Evolutionary conservation across 345 rosid species (phyloP), one percentile per base, ranked within the genome.

Genomic region (Mangifera indica): DNA sequence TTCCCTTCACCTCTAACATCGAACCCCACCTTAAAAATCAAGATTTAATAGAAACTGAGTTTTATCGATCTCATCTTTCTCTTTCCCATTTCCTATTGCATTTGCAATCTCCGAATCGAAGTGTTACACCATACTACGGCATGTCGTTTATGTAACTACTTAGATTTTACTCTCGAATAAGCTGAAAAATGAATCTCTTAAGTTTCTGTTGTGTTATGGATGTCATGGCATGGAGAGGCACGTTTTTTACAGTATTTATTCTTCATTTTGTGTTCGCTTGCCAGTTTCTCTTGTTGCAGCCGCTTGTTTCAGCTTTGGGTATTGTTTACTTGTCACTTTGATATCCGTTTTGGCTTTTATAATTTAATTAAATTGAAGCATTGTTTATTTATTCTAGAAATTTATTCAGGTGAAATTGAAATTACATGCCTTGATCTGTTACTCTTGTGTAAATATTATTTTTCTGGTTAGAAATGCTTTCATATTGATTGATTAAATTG

Each of bases 261-360:
- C 91, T 91, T 26, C 74, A 92, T 81, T 92, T 91, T 26, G 93
- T 89, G 63, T 82, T 92, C 53, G 85, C 83, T 76, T 91, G 97
- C 65, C 99, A 92, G 82, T 79, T 91, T 65, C 84, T 95, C 22
- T 87, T 95, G 71, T 97, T 89, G 53, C 99, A 95, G 65, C 97
- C 99, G 66, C 93, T 92, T 56, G 98, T 95, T 44, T 91, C 91
- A 60, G 93, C 98, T 80, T 82, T 79, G 51, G 98, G 99, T 88
- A 73, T 26, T 25, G 5, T 6, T 29, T 10, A 14, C 15, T 24
- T 61, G 25, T 52, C 59, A 7, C 18, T 58, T 37, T 71, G 54
- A 40, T 60, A 24, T 64, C 7, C 9, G 22, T 53, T 10, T 18
- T 63, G 54, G 49, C 40, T 66, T 12, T 14, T 46, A 9, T 10